Base-by-base conservation (phyloP, 116 monocot species). In the Thalassia testudinum region DNA sequence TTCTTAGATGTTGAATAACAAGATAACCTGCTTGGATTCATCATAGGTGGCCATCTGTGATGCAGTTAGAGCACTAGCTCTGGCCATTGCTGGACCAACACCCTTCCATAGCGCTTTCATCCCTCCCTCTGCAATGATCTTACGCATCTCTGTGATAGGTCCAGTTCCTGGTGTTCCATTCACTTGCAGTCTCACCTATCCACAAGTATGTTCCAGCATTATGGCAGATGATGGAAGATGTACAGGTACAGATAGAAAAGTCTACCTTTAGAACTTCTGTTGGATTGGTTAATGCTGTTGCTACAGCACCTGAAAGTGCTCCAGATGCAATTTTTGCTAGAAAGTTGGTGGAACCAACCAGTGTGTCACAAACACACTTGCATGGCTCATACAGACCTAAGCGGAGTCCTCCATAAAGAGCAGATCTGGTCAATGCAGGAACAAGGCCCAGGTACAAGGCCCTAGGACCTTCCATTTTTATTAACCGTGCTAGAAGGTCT, bases 21-120 rank as follows among this genome's bases (percentile, higher is more conserved):
- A 38, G 14, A 24, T 27, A 19, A 95, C 95, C 95, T 95, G 88
- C 72, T 95, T 95, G 24, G 74, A 75, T 66, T 95, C 95, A 69
- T 95, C 95, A 71, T 95, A 95, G 49, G 88, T 88, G 37, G 88
- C 85, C 54, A 95, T 21, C 45, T 95, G 95, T 49, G 95, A 87
- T 62, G 88, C 95, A 26, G 95, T 95, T 23, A 95, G 67, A 67
- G 78, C 69, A 44, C 81, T 57, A 50, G 95, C 95, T 65, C 95
- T 80, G 19, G 76, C 59, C 88, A 95, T 81, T 66, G 95, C 88
- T 53, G 95, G 85, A 37, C 88, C 85, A 61, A 95, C 85, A 61
- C 95, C 95, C 73, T 88, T 95, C 95, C 95, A 95, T 38, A 95
- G 81, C 49, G 85, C 78, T 62, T 56, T 57, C 0, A 81, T 18